Evolutionary conservation across 129 eudicot species (phyloP).

Genomic region (Flaveria bidentis): DNA sequence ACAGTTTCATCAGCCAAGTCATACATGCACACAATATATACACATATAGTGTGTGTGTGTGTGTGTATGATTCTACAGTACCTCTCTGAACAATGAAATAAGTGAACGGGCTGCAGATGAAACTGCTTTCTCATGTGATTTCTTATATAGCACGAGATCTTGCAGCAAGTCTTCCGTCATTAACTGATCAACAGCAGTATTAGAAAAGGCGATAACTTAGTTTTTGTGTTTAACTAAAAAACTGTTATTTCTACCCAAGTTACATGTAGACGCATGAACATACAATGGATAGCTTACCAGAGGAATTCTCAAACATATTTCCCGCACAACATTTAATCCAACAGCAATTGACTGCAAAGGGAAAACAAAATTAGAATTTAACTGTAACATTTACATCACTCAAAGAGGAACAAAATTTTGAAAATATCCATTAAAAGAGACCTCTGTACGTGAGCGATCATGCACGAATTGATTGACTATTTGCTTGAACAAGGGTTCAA

Average conservation of each 20-base stretch:
- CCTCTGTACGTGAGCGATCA: slow-evolving; percentile 94
- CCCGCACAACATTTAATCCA: slow-evolving; percentile 93
- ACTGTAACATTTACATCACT: neutral
- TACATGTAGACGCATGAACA: slow-evolving; percentile 3
- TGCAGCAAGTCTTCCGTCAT: slow-evolving; percentile 97
- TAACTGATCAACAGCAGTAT: slow-evolving; percentile 48
- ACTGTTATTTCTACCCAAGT: neutral
- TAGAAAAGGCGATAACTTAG: neutral
- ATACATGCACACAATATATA: neutral
- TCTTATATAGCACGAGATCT: slow-evolving; percentile 90
- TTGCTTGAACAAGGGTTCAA: slow-evolving; percentile 88
- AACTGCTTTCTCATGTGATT: slow-evolving; percentile 88
- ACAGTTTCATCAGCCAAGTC: slow-evolving; percentile 13
- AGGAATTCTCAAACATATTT: slow-evolving; percentile 93
- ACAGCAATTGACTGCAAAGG: slow-evolving; percentile 82
- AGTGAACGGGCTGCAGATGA: slow-evolving; percentile 95
- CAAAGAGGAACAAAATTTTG: neutral
- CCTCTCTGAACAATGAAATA: slow-evolving; percentile 91
- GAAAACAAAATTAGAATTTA: neutral
- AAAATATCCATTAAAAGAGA: slow-evolving; percentile 17
- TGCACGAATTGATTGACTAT: slow-evolving; percentile 91
- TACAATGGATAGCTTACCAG: slow-evolving; percentile 49
- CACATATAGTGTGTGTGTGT: neutral
- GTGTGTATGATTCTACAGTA: slow-evolving; percentile 22
- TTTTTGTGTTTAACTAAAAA: neutral